A percentile compares a stretch with the other conserved stretches of the same genome.
phyloP scores from a whole-genome alignment of 768 basidiomycete species.

The Tubosaeta sp. region DNA sequence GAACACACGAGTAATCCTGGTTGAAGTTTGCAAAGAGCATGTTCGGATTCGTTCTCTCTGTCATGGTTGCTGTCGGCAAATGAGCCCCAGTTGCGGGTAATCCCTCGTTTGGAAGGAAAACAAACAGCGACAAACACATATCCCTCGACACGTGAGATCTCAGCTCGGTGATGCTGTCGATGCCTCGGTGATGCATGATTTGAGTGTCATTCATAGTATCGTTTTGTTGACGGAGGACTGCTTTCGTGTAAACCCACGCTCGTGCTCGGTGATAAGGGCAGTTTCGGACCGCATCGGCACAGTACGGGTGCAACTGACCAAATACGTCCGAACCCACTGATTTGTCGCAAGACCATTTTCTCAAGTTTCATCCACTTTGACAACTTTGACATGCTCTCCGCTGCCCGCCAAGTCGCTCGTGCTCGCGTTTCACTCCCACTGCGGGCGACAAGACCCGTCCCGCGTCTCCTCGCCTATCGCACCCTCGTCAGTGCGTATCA shows the following conservation, averaged over 20 bases:
- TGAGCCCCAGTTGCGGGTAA: not conserved
- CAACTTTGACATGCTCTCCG: conserved; percentile 16
- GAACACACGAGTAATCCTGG: conserved; percentile 87
- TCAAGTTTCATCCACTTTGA: not conserved
- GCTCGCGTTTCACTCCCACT: conserved; percentile 6
- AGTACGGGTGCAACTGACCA: conserved; percentile 14
- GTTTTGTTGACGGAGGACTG: too few relatives aligned
- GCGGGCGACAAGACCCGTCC: not conserved
- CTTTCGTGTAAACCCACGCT: too few relatives aligned
- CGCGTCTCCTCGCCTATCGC: conserved; percentile 12
- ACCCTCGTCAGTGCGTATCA: conserved; percentile 24
- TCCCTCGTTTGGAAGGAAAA: conserved; percentile 9
- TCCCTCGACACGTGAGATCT: not conserved
- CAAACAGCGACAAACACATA: conserved; percentile 17
- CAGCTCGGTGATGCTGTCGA: not conserved
- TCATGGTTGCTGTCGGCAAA: conserved; percentile 25
- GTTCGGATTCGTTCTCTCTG: conserved; percentile 40
- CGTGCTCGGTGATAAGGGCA: not conserved
- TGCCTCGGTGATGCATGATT: not conserved
- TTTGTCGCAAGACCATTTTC: not conserved
- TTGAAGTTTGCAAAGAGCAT: conserved; percentile 94
- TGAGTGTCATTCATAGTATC: not conserved
- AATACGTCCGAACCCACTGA: conserved; percentile 10
- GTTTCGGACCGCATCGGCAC: conserved; percentile 7
- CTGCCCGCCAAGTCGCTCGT: conserved; percentile 11